Evolutionary conservation across 495 filamentous ascomycete genomes (phyloP), one percentile per base, ranked within the genome.

Genomic region (Podospora didyma): DNA sequence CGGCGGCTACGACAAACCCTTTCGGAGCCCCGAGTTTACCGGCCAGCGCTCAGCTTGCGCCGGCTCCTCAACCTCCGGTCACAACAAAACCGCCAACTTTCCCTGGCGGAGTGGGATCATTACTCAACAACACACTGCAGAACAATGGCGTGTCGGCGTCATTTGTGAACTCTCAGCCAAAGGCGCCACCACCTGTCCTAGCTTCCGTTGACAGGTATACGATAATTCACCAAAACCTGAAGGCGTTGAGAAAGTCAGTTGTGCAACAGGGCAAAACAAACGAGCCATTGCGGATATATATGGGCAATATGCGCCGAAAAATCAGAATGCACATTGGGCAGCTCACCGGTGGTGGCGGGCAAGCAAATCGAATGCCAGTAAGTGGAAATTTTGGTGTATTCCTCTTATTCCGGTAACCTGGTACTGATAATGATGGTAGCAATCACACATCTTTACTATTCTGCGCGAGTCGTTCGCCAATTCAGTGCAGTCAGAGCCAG

Each of bases 301-400:
- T 90, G 72, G 89, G 90, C 28, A 86, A 90, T 46, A 85, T 89
- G 79, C 78, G 91, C 12, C 81, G 92, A 41, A 76, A 82, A 3
- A 83, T 96, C 48, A 81, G 75, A 17, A 88, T 85, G 64, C 84
- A 75, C 19, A 75, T 92, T 39, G 90, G 91, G 1, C 89, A 95
- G 63, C 68, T 96, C 24, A 89, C 82, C 12, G 79, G 75, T 46
- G 83, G 65, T 20, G 60, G 75, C 24, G 84, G 81, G 50, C 81
- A 78, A 2, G 78, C 75, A 2, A 95, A 94, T 64, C 81, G 72
- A 31, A 58, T 62, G 44, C 82, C 78, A 52, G 84, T 84, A 67
- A 73, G 28, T 19, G 24, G 11, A 6, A 6, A 14, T 21, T 16
- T 34, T 14, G 1, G 2, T 10, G 4, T 21, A 35, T 50, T 20